Conservation (phyloP, 148 eudicot genomes). For the Polygonum maritimum region DNA sequence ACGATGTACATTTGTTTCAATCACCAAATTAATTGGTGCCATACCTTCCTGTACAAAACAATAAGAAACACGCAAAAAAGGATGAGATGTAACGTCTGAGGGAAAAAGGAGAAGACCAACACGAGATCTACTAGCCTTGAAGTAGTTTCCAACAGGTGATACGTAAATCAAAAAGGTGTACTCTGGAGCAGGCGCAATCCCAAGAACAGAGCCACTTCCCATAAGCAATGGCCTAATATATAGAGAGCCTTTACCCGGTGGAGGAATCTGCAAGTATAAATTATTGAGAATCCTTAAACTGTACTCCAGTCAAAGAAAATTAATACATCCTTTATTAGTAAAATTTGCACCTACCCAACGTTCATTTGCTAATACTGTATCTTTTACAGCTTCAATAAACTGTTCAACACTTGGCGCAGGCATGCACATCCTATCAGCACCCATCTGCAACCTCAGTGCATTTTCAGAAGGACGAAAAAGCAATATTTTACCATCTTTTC, state of each 20-base stretch:
- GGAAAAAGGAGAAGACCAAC: neutral
- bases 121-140: constrained; percentile 52
- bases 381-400: constrained; percentile 87
- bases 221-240: constrained; percentile 85
- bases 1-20: constrained; percentile 90
- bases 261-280: constrained; percentile 62
- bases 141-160: constrained; percentile 95
- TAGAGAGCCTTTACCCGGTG: constrained; percentile 83
- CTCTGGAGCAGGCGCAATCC: constrained; percentile 95
- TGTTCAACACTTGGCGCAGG: constrained; percentile 88
- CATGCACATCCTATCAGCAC: constrained; percentile 99
- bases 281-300: neutral
- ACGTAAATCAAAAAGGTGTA: constrained; percentile 80
- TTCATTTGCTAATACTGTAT: constrained; percentile 76
- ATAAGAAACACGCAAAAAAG: neutral
- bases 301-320: neutral
- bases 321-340: neutral
- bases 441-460: constrained; percentile 61
- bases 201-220: constrained; percentile 94
- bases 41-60: constrained; percentile 64
- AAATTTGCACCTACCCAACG: constrained; percentile 60
- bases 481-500: constrained; percentile 64
- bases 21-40: constrained; percentile 76
- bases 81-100: neutral
- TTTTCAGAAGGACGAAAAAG: constrained; percentile 94